A percentile compares a stretch with the other conserved stretches of the same genome.
phyloP scores from a whole-genome alignment of 225 moss, liverwort and hornwort species.

The Polytrichum formosum region DNA sequence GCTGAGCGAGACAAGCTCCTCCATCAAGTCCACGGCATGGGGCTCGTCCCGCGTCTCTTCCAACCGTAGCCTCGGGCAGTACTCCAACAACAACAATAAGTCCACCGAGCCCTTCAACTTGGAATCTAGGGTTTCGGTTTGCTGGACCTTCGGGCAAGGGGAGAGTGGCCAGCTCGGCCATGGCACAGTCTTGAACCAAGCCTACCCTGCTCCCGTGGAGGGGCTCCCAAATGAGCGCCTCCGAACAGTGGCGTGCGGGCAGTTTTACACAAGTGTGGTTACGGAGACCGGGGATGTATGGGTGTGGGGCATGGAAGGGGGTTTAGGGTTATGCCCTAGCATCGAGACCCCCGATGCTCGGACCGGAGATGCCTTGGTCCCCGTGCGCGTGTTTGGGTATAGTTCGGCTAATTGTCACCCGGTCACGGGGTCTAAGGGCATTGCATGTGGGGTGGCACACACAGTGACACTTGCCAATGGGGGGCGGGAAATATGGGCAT shows the following conservation, averaged over 20 bases:
- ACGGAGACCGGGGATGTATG: constrained; percentile 13
- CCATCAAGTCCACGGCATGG: constrained; percentile 24
- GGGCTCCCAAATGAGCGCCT: constrained; percentile 13
- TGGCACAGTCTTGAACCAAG: constrained; percentile 2
- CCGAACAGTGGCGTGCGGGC: constrained; percentile 14
- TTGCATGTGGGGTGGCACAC: constrained; percentile 18
- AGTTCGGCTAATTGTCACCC: constrained; percentile 6
- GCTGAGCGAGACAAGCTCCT: constrained; percentile 32
- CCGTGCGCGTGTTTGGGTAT: constrained; percentile 14
- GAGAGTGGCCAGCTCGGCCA: constrained; percentile 23
- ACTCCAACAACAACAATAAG: constrained; percentile 9
- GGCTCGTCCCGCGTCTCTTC: constrained; percentile 26
- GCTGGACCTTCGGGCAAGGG: constrained; percentile 23
- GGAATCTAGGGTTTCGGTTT: constrained; percentile 12
- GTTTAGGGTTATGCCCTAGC: constrained; percentile 16
- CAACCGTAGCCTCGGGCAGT: constrained; percentile 18
- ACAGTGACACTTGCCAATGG: constrained; percentile 6
- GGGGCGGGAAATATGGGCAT: constrained; percentile 16
- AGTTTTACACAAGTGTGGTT: constrained; percentile 13
- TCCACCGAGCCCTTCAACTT: constrained; percentile 19
- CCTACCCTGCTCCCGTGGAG: constrained; percentile 8
- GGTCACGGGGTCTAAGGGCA: constrained; percentile 8
- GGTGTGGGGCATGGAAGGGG: constrained; percentile 29
- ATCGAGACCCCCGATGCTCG: constrained; percentile 9
- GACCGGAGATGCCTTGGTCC: constrained; percentile 14